Evolutionary conservation across 768 basidiomycete genomes (phyloP).

Genomic region (Tephrocybe sp.): DNA sequence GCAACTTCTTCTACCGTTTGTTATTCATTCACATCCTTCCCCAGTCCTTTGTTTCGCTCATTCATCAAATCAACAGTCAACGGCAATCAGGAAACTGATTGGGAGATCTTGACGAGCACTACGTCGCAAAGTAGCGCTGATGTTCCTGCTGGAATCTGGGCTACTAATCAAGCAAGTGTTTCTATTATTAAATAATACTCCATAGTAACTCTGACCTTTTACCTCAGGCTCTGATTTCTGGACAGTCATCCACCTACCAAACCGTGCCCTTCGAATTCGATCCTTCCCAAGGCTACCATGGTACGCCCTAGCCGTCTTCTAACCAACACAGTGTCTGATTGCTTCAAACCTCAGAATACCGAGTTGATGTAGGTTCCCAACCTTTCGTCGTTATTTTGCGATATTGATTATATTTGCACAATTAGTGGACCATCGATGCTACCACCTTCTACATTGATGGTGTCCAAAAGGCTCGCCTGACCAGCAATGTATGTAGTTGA

Average conservation of each 20-base stretch:
- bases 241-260: conserved; percentile 15
- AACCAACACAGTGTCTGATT: not conserved
- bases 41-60: not conserved
- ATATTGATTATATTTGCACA: not conserved
- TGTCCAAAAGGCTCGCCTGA: conserved; percentile 27
- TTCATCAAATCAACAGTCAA: conserved; percentile 20
- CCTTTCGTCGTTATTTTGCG: not conserved
- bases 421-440: conserved; percentile 28
- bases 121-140: conserved; percentile 22
- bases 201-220: not conserved
- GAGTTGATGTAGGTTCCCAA: conserved; percentile 29
- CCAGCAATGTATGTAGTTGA: conserved; percentile 23
- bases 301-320: conserved; percentile 17
- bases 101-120: conserved; percentile 35
- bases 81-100: conserved; percentile 33
- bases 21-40: too few species aligned
- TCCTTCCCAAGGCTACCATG: conserved; percentile 32
- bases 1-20: conserved; percentile 37
- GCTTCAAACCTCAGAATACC: conserved; percentile 26
- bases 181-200: not conserved
- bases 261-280: conserved; percentile 32
- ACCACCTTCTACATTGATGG: conserved; percentile 37
- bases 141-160: conserved; percentile 36
- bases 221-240: conserved; percentile 23
- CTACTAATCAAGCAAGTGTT: conserved; percentile 31